Percentiles rank a stretch among this genome's conserved stretches.
Evolutionary conservation across 2,329 filamentous ascomycete species (phyloP).

Genomic region (Alternaria sp.): DNA sequence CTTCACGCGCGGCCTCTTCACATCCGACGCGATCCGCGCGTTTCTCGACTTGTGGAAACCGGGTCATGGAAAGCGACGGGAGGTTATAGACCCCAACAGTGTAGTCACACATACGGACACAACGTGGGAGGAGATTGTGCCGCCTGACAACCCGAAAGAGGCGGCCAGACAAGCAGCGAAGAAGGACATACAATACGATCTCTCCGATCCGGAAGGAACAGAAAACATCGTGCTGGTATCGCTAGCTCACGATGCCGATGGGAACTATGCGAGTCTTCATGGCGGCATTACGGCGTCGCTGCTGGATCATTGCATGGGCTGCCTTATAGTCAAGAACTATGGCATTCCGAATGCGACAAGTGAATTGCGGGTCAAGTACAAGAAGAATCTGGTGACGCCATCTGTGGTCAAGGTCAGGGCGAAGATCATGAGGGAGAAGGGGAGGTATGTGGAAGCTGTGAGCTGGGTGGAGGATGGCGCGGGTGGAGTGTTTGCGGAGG

Average conservation of each 20-base stretch:
- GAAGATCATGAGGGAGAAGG: slow-evolving; percentile 29
- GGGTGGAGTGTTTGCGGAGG: slow-evolving; percentile 32
- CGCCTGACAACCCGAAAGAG: neutral
- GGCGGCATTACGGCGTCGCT: slow-evolving; percentile 35
- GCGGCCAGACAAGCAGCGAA: slow-evolving; percentile 9
- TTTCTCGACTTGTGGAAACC: slow-evolving; percentile 31
- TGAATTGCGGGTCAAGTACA: slow-evolving; percentile 34
- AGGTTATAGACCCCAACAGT: slow-evolving; percentile 10
- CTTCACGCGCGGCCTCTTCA: slow-evolving; percentile 33
- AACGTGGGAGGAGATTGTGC: neutral
- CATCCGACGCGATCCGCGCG: slow-evolving; percentile 30
- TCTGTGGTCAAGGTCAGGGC: slow-evolving; percentile 26
- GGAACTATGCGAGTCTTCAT: slow-evolving; percentile 27
- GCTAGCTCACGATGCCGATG: slow-evolving; percentile 28
- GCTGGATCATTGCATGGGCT: slow-evolving; percentile 38
- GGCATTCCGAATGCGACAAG: slow-evolving; percentile 24
- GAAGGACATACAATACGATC: slow-evolving; percentile 18
- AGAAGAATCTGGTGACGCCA: slow-evolving; percentile 30
- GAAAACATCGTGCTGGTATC: slow-evolving; percentile 31
- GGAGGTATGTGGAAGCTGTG: slow-evolving; percentile 29
- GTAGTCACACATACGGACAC: neutral
- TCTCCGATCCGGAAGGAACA: slow-evolving; percentile 19
- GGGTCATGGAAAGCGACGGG: slow-evolving; percentile 10
- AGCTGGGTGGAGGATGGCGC: slow-evolving; percentile 34
- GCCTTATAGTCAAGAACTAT: slow-evolving; percentile 20